Percentiles rank a stretch among this genome's conserved stretches.
Evolutionary conservation across 768 basidiomycete genomes (phyloP).

Genomic region (Phanerochaete sordida): DNA sequence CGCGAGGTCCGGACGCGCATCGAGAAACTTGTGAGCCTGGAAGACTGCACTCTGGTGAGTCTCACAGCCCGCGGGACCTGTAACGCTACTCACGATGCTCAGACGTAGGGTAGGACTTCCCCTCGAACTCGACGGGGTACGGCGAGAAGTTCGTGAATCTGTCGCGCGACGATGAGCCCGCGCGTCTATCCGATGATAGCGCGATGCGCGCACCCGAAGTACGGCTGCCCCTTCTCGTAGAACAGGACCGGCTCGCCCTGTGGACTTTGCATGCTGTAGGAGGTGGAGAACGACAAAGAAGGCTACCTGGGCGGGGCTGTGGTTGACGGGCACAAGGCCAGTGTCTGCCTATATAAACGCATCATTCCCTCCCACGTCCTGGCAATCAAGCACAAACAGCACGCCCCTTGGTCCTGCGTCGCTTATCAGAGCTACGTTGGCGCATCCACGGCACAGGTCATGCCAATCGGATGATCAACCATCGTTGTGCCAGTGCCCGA

Average conservation of each 20-base stretch:
- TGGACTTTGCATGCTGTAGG: no score
- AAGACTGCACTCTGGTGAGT: conserved; percentile 2
- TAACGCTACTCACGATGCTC: not conserved
- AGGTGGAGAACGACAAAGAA: no score
- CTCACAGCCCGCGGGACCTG: not conserved
- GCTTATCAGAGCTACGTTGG: not conserved
- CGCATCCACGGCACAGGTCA: not conserved
- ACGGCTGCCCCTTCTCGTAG: conserved; percentile 5
- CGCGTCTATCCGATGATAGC: not conserved
- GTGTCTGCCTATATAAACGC: no score
- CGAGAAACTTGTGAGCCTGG: conserved; percentile 46
- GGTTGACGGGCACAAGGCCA: no score
- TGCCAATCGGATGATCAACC: not conserved
- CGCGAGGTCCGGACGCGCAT: conserved; percentile 56
- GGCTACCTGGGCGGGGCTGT: no score
- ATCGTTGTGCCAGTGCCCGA: no score
- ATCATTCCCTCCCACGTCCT: no score
- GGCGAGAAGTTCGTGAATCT: no score
- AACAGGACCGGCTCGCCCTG: conserved; percentile 2
- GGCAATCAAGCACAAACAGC: no score
- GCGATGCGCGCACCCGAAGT: not conserved
- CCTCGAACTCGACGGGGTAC: no score
- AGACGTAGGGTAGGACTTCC: no score
- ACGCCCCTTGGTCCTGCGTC: not conserved
- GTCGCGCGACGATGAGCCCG: not conserved